Base-by-base conservation (phyloP, 1,284 basidiomycete genomes). In the Hortiboletus rubellus region DNA sequence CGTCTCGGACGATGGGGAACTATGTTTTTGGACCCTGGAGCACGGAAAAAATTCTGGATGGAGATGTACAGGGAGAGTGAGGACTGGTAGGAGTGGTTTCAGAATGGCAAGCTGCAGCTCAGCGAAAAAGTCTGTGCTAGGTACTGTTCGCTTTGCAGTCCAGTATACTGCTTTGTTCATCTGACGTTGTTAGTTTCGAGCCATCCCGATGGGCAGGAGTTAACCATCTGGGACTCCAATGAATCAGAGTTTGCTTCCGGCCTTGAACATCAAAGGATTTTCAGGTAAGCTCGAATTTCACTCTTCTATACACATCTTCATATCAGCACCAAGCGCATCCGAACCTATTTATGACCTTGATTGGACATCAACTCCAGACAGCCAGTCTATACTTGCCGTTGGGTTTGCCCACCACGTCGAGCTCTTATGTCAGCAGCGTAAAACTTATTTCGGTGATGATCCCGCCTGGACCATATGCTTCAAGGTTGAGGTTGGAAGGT, bases 141-240 rank as follows among this genome's bases (percentile, higher is more conserved):
- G 89, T 86, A 64, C 70, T 54, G 61, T 66, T 60, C 24, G 54
- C 52, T 46, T 42, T 46, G 17, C n/a, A 33, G 40, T 42, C 22
- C 11, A 24, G 7, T 36, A 7, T 43, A 30, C n/a, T 22, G 18
- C 53, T 17, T 31, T 58, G 40, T 59, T 61, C 52, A 61, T 33
- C 57, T 45, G 37, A 53, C 36, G 27, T 53, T 53, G 31, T 38
- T 59, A 89, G 87, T 89, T 59, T 82, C 85, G 17, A 75, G 79
- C 3, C 71, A 76, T 46, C 71, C 72, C 18, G 79, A 81, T 43
- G 87, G 81, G 3, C 81, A 92, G 58, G 91, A 95, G 68, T 74
- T 96, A 54, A 94, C 92, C 0, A 92, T 98, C 22, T 97, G 94
- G 94, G 93, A 97, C 72, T 96, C 93, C 0, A 90, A 89, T 58